Base-by-base conservation (phyloP, 2,329 filamentous ascomycete genomes). In the Diplodia intermedia region DNA sequence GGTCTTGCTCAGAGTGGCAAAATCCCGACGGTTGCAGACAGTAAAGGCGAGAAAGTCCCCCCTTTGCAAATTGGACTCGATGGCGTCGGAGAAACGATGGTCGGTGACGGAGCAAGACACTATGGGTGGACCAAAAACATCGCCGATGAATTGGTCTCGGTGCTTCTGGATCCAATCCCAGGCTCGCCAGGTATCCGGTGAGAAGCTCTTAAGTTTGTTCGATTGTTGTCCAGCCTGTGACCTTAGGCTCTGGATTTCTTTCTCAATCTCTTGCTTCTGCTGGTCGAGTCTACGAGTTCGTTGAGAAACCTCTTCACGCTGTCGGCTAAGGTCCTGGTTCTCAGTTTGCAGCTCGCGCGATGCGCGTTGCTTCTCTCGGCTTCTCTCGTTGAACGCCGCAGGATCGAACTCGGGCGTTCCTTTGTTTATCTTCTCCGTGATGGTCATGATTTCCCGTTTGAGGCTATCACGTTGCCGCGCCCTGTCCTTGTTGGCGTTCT, bases 111-210 rank as follows among this genome's bases (percentile, higher is more conserved):
- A 91, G 78, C 93, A 97, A 68, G 86, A 90, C 38, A 97, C 82
- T 74, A 95, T 87, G 0, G 94, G 89, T 6, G 94, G 94, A 0
- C 91, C 93, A 75, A 91, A 93, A 4, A 97, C 89, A 68, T 90
- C 85, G 71, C 90, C 88, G 74, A 91, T 86, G 71, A 97, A 95
- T 60, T 86, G 79, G 66, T 85, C 76, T 69, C 85, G 85, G 75
- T 99, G 88, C 2, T 88, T 78, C 74, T 92, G 86, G 63, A 98
- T 85, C 94, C 94, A 99, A 52, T 89, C 84, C 89, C 92, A 97
- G 2, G 89, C 93, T 71, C 76, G 82, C 12, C 86, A 86, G 2
- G 90, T 88, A 68, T 97, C 91, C 0, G 76, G 76, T 12, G 89
- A 90, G 0, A 85, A 18, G 6, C 76, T 83, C 65, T 82, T 83